Percentiles rank a stretch among this genome's conserved stretches.
Evolutionary conservation across 2,329 filamentous ascomycete genomes (phyloP).

Genomic region (Verticillium zaregamsianum): DNA sequence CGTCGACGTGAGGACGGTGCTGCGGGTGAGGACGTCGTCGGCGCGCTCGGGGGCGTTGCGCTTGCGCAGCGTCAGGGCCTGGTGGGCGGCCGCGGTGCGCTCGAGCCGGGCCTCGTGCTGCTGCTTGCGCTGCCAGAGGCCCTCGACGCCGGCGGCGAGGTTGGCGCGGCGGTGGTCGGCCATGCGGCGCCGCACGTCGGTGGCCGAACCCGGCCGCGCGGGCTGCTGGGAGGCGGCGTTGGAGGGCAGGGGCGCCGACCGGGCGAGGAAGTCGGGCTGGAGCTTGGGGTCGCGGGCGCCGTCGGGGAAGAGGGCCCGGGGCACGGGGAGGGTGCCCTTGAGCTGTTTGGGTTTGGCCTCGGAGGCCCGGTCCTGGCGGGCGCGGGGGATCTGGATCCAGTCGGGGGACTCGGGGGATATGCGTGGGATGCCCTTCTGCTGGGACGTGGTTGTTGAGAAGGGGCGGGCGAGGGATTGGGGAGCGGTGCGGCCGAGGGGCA

Average conservation of each 20-base stretch:
- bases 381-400: conserved; percentile 77
- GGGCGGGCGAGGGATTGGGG: conserved; percentile 15
- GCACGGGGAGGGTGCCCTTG: conserved; percentile 79
- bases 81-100: conserved; percentile 37
- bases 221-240: conserved; percentile 29
- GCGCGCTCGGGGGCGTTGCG: conserved; percentile 64
- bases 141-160: conserved; percentile 64
- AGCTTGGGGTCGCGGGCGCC: conserved; percentile 56
- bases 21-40: conserved; percentile 72
- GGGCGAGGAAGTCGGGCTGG: conserved; percentile 53
- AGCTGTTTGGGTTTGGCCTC: conserved; percentile 42
- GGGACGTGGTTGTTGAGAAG: conserved; percentile 26
- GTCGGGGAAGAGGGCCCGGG: conserved; percentile 71
- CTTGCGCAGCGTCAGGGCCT: conserved; percentile 36
- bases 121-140: conserved; percentile 65
- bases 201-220: conserved; percentile 24
- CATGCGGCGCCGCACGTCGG: conserved; percentile 68
- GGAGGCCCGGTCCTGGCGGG: conserved; percentile 72
- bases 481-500: conserved; percentile 1
- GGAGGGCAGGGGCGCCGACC: conserved; percentile 53
- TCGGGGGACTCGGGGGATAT: conserved; percentile 73
- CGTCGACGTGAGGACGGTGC: conserved; percentile 55
- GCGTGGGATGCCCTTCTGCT: conserved; percentile 17
- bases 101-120: conserved; percentile 29
- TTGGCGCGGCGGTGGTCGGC: conserved; percentile 68